Base-by-base conservation (phyloP, 495 filamentous ascomycete genomes). In the Lepidopterella palustris region DNA sequence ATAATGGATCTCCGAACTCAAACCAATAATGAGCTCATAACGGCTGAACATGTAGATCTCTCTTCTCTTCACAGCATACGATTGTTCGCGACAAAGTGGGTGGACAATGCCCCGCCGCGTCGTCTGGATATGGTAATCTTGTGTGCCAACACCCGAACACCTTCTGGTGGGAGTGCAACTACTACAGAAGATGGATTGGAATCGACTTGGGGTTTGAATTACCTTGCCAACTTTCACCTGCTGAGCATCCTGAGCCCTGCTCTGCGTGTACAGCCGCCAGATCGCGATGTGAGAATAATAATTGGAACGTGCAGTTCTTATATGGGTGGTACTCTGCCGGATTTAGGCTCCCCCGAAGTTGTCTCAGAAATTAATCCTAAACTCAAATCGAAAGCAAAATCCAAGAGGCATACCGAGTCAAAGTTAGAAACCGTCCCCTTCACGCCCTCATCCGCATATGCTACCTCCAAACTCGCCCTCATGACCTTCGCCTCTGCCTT, bases 21-120 rank as follows among this genome's bases (percentile, higher is more conserved):
- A 24, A 90, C 89, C n/a, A 80, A 81, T 10, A 99, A 97, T 77
- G 78, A 91, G 20, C 77, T 97, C 57, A 89, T 99, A 65, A 97
- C 92, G 66, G 91, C 95, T 56, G 93, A 99, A 71, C 87, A 95
- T 70, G 89, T 93, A 31, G 92, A 99, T 63, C 84, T 99, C 40
- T 74, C 86, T 25, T 92, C 87, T 11, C 77, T 97, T 18, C 82
- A 96, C 68, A 92, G 87, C 60, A 84, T 99, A 57, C 88, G 93
- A 24, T 78, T 84, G 58, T 99, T 99, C 69, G 93, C 93, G n/a
- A 99, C 93, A 2, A 91, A 91, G 75, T 99, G 95, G 90, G 87
- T 97, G 64, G 92, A 99, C 73, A 99, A 97, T 70, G 82, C 85
- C 26, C 92, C 95, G 0, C 87, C 91, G 21, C 83, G 93, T 35